Conservation (phyloP, 306 rosid genomes). For the Quercus cerris region DNA sequence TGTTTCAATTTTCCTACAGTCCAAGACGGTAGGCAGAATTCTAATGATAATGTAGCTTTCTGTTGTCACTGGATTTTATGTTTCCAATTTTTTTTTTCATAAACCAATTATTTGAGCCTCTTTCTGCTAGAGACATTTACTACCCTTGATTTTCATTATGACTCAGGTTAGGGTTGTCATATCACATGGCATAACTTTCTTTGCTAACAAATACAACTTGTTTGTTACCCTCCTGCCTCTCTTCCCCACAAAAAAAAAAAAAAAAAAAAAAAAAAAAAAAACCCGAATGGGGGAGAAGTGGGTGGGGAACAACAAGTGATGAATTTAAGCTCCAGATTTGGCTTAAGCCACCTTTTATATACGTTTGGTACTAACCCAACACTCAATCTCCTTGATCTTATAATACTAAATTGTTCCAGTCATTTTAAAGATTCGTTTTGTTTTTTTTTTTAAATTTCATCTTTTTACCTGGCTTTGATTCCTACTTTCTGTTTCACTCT, state of each 20-base stretch:
- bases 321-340: too few species aligned
- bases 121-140: neutral
- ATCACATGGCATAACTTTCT: too few species aligned
- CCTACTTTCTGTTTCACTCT: neutral
- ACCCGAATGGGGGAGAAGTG: too few species aligned
- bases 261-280: too few species aligned
- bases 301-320: too few species aligned
- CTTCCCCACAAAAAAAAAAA: neutral
- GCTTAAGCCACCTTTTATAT: too few species aligned
- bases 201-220: neutral
- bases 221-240: neutral
- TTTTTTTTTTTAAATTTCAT: neutral
- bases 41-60: slow-evolving; percentile 3
- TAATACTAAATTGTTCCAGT: neutral
- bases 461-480: neutral
- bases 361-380: neutral
- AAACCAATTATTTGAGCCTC: neutral
- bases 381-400: neutral
- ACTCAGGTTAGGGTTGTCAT: neutral
- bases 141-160: neutral
- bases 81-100: neutral
- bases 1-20: slow-evolving; percentile 72
- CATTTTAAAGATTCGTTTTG: neutral
- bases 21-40: slow-evolving; percentile 72
- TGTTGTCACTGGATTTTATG: neutral